These are phyloP conservation scores for Metarhizium robertsii DNA, from an alignment of 2,329 filamentous ascomycete species.

Conservation along the genomic window DNA sequence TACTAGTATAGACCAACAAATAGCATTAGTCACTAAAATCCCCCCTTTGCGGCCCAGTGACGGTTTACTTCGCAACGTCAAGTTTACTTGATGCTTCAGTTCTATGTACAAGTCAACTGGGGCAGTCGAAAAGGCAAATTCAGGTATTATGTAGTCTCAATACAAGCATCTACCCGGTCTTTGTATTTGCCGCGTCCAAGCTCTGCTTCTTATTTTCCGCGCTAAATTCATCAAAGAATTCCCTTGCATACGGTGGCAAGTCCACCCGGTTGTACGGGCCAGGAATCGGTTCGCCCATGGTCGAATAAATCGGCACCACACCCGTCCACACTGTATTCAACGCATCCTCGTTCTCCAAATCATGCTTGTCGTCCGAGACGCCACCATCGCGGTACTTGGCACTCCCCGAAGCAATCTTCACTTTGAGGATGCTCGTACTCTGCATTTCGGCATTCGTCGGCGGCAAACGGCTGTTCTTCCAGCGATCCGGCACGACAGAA, in stretches of 20 bases:
- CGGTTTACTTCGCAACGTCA: too few relatives aligned
- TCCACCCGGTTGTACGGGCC: slow-evolving; percentile 49
- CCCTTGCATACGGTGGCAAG: slow-evolving; percentile 52
- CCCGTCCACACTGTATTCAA: slow-evolving; percentile 43
- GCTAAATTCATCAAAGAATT: slow-evolving; percentile 31
- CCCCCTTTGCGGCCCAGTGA: too few relatives aligned
- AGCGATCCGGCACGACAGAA: slow-evolving; percentile 59
- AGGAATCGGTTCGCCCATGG: slow-evolving; percentile 53
- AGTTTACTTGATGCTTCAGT: background rate
- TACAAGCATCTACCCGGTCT: background rate
- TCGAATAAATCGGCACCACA: slow-evolving; percentile 53
- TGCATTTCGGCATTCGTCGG: slow-evolving; percentile 66
- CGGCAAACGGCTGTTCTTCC: slow-evolving; percentile 58
- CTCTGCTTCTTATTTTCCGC: slow-evolving; percentile 19
- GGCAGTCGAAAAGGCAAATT: background rate
- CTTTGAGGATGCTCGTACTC: slow-evolving; percentile 62
- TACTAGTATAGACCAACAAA: too few relatives aligned
- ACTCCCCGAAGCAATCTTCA: slow-evolving; percentile 61
- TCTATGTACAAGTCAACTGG: background rate
- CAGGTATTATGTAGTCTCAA: background rate
- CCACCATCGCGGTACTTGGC: slow-evolving; percentile 63
- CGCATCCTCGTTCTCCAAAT: slow-evolving; percentile 34
- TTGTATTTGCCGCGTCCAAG: slow-evolving; percentile 16
- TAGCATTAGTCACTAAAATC: too few relatives aligned
- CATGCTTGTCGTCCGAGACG: slow-evolving; percentile 45